Evolutionary conservation across 2,329 filamentous ascomycete genomes (phyloP), one percentile per base, ranked within the genome.

Genomic region (Pleomassaria siparia): DNA sequence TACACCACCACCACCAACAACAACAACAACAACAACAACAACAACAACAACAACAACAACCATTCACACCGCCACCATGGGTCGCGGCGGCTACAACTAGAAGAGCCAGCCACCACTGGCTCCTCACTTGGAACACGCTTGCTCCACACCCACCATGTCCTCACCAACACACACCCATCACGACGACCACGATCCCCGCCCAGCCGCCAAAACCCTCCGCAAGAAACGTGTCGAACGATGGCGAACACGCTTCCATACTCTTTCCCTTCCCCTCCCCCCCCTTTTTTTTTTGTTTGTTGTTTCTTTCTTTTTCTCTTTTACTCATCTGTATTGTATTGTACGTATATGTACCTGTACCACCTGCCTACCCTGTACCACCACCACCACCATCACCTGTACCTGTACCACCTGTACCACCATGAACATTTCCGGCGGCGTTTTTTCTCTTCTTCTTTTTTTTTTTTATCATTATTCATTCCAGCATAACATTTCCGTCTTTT

Each of bases 61-160:
- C 20, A 36, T 29, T 25, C 30, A 28, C 32, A 54, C 43, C 44
- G 44, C 51, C 55, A 57, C 37, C 44, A 66, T 67, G 64, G 64
- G 66, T 30, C 66, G 66, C 40, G 66, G 66, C 50, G 66, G 66
- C 46, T 70, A 70, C 58, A 69, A 60, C 56, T 54, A 54, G 47
- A 49, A 24, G 35, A 22, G 35, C 35, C 20, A 6, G 18, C 7
- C 12, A 13, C 18, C 20, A 13, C 35, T 13, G 32, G 5, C n/a
- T 7, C 15, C 32, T 7, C 32, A 5, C 32, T 12, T n/a, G n/a
- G n/a, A n/a, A n/a, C 28, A n/a, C 32, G 20, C 18, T 35, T 13
- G 4, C 15, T 18, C 6, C 10, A 15, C 37, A 40, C 11, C 16
- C 37, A 28, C 18, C 4, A 29, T 28, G 6, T 22, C 24, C 12